Percentiles rank a stretch among this genome's conserved stretches.
These are phyloP conservation scores for Yamadazyma akitaensis DNA, from an alignment of 805 yeast genomes.

Conservation along the genomic window DNA sequence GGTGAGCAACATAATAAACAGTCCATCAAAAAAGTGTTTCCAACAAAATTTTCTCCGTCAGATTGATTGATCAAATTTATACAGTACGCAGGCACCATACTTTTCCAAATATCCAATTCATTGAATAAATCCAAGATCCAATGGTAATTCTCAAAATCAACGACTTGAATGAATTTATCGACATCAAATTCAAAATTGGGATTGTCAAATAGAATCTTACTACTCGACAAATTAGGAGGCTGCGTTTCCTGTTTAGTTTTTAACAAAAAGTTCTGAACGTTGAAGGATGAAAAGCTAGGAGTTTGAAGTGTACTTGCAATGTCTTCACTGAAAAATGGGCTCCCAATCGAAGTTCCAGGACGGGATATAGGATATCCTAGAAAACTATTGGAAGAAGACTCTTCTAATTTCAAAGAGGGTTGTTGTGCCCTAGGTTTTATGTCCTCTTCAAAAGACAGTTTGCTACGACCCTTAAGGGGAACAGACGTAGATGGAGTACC, in stretches of 20 bases:
- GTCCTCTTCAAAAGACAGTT: neutral
- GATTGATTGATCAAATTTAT: constrained; percentile 14
- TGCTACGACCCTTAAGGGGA: too few species aligned
- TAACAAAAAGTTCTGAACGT: constrained; percentile 13
- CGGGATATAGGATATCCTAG: constrained; percentile 5
- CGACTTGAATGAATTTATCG: constrained; percentile 8
- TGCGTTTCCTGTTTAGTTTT: constrained; percentile 13
- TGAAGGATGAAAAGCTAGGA: constrained; percentile 11
- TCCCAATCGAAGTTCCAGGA: constrained; percentile 10
- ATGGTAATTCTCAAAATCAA: constrained; percentile 34
- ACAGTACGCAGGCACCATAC: constrained; percentile 33
- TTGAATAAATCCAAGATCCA: constrained; percentile 41
- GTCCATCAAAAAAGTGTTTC: constrained; percentile 21
- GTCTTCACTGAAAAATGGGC: constrained; percentile 15
- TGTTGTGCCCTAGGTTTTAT: neutral
- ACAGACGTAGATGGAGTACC: too few species aligned
- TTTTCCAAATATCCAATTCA: constrained; percentile 37
- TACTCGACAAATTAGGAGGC: constrained; percentile 12
- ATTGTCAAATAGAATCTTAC: constrained; percentile 12
- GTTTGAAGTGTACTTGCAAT: constrained; percentile 7
- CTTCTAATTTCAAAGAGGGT: neutral
- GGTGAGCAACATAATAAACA: constrained; percentile 31
- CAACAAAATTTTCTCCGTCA: neutral
- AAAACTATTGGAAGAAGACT: neutral
- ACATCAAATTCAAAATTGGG: constrained; percentile 14